Base-by-base conservation (phyloP, 805 yeast genomes). In the Sugiyamaella boreocaroliniensis region DNA sequence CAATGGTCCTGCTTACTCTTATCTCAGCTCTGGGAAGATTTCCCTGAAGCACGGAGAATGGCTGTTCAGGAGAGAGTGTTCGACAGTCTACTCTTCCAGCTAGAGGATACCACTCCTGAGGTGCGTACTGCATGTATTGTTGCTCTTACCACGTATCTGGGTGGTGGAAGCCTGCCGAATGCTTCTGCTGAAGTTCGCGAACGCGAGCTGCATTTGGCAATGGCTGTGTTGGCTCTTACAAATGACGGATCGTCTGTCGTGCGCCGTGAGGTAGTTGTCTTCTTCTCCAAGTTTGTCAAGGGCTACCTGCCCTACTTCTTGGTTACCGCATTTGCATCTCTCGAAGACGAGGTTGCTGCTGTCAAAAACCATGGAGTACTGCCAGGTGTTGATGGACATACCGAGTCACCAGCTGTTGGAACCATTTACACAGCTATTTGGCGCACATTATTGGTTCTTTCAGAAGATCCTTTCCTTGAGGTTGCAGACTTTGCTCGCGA, bases 71-170 rank as follows among this genome's bases (percentile, higher is more conserved):
- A 82, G 52, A 85, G 85, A 0, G 79, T 75, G 19, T 61, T 92
- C 29, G 65, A 82, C 32, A 71, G 72, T 20, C 34, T 49, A 14
- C 32, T 26, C 22, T 11, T 10, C 11, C 70, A 86, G 41, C 74
- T 89, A 15, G 79, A 78, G 56, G 98, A 93, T 64, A 96, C 97
- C 0, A 89, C 92, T 46, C 97, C 98, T 0, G 99, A 93, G 67
- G 96, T 93, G 1, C 75, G 98, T 52, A 85, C 97, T 0, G 87
- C 97, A 0, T 80, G 88, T 3, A 71, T 93, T 11, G 71, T 82
- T 34, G 86, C 96, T 0, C 71, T 92, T 47, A 80, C 89, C 3
- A 79, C 82, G 40, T 88, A 83, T 62, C 68, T 86, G 37, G 80
- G 83, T 65, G 66, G 57, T 18, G 58, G 50, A 15, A 51, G 53